Percentiles rank a stretch among this genome's conserved stretches.
Conservation (phyloP, 177 flowering plant genomes). For the Telopea speciosissima region DNA sequence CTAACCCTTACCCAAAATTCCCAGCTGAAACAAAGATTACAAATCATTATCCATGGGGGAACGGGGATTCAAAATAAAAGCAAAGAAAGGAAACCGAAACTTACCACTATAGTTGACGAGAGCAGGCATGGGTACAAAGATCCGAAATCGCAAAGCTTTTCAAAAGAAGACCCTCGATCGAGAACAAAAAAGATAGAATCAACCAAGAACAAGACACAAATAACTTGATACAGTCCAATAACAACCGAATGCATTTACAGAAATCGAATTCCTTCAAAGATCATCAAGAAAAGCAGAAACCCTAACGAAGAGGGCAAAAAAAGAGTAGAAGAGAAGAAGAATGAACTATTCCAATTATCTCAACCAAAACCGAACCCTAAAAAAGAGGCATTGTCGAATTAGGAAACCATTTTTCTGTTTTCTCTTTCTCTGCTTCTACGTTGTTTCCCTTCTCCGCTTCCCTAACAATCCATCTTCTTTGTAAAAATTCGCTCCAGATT, state of each 20-base stretch:
- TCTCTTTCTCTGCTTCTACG: too few relatives aligned
- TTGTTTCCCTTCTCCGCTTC: too few relatives aligned
- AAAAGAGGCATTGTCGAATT: too few relatives aligned
- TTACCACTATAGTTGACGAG: conserved; percentile 58
- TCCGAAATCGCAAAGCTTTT: conserved; percentile 16
- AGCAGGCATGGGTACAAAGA: conserved; percentile 48
- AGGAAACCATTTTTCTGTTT: too few relatives aligned
- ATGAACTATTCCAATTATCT: too few relatives aligned
- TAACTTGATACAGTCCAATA: conserved; percentile 9
- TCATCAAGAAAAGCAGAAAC: not conserved
- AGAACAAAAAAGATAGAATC: conserved; percentile 46
- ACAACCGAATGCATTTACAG: conserved; percentile 36
- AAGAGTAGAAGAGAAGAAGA: not conserved
- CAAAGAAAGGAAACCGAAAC: conserved; percentile 12
- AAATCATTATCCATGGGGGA: not conserved
- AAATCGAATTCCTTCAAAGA: too few relatives aligned
- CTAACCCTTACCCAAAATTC: not conserved
- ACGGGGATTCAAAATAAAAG: not conserved
- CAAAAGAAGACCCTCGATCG: conserved; percentile 43
- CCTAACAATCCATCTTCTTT: too few relatives aligned
- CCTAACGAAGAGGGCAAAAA: not conserved
- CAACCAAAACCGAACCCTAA: too few relatives aligned
- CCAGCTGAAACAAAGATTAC: too few relatives aligned
- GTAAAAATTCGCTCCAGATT: too few relatives aligned
- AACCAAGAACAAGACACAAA: conserved; percentile 17